Conservation (phyloP, 176 grass and related monocot species). For the Poa pratensis region DNA sequence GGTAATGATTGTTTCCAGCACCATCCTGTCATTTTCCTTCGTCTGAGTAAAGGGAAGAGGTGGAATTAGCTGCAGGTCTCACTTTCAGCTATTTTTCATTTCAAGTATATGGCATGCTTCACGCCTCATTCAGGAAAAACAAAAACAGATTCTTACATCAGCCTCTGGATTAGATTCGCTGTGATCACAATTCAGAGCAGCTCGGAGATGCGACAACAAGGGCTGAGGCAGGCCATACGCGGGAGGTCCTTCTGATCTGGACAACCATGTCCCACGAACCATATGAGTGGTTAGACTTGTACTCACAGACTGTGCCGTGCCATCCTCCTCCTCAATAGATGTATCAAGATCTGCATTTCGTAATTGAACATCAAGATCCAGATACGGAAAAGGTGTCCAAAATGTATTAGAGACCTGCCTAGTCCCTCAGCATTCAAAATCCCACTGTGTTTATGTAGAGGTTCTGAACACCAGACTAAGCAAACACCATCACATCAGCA, state of each 20-base stretch:
- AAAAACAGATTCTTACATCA: constrained; percentile 51
- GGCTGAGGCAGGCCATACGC: constrained; percentile 65
- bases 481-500: neutral
- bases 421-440: constrained; percentile 19
- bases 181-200: constrained; percentile 55
- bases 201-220: constrained; percentile 74
- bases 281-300: constrained; percentile 60
- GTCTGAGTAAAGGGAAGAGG: constrained; percentile 33
- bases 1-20: constrained; percentile 72
- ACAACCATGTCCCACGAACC: constrained; percentile 89
- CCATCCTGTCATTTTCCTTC: constrained; percentile 67
- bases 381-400: neutral
- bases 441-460: neutral
- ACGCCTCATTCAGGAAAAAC: constrained; percentile 3
- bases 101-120: neutral
- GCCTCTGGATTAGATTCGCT: constrained; percentile 33
- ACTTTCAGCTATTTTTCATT: constrained; percentile 22
- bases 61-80: neutral
- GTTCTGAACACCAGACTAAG: constrained; percentile 25
- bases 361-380: neutral
- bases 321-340: constrained; percentile 43
- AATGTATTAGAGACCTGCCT: constrained; percentile 4
- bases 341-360: constrained; percentile 73
- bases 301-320: constrained; percentile 15
- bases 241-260: constrained; percentile 42